phyloP scores from a whole-genome alignment of 306 rosid species.

The Malus domestica region ASM211411v1 NC_041796.1:26061001-26061500 shows the following conservation, averaged over 20 bases:
- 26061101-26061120: constrained; percentile 68
- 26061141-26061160: constrained; percentile 36
- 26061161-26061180: background rate
- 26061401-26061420: background rate
- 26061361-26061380: background rate
- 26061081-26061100: constrained; percentile 86
- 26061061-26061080: constrained; percentile 68
- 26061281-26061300: background rate
- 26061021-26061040: constrained; percentile 92
- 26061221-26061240: background rate
- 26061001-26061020: constrained; percentile 77
- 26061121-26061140: constrained; percentile 93
- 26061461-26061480: background rate
- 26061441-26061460: background rate
- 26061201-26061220: background rate
- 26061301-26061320: background rate
- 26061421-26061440: background rate
- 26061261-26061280: background rate
- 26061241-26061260: background rate
- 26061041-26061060: constrained; percentile 89
- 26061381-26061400: background rate
- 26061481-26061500: background rate
- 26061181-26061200: background rate
- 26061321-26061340: background rate
- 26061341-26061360: background rate